A percentile compares a stretch with the other conserved stretches of the same genome.
Evolutionary conservation across 768 basidiomycete species (phyloP).

Genomic region (Pleurotus platypus): DNA sequence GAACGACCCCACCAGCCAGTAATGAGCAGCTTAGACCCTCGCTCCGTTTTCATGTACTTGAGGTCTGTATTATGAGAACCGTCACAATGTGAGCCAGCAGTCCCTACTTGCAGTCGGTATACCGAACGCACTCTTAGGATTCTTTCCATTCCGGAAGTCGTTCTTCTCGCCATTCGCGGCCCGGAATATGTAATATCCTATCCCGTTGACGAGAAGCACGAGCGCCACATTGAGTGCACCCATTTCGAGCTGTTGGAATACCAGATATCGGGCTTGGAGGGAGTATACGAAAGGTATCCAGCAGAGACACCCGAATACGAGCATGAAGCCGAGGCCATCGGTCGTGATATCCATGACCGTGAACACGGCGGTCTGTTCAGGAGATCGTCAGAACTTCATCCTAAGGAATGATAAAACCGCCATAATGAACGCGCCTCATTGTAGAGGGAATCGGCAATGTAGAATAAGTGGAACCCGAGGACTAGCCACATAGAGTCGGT

Average conservation of each 20-base stretch:
- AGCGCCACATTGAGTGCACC: slow-evolving; percentile 50
- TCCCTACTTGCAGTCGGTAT: neutral
- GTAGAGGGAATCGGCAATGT: slow-evolving; percentile 81
- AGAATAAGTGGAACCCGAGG: slow-evolving; percentile 80
- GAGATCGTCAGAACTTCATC: neutral
- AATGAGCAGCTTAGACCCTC: slow-evolving; percentile 85
- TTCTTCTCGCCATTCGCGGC: slow-evolving; percentile 89
- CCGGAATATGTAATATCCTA: slow-evolving; percentile 91
- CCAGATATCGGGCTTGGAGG: slow-evolving; percentile 91
- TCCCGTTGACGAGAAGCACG: slow-evolving; percentile 59
- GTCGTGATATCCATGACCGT: slow-evolving; percentile 97
- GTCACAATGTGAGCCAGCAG: neutral
- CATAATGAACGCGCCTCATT: slow-evolving; percentile 62
- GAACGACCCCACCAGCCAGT: slow-evolving; percentile 97
- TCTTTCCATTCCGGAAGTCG: slow-evolving; percentile 86
- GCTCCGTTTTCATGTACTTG: slow-evolving; percentile 71
- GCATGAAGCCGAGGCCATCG: slow-evolving; percentile 98
- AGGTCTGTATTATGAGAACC: slow-evolving; percentile 49
- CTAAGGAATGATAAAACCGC: neutral
- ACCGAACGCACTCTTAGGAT: slow-evolving; percentile 75
- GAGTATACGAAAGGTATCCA: slow-evolving; percentile 97
- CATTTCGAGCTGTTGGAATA: slow-evolving; percentile 78
- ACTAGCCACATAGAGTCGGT: slow-evolving; percentile 93
- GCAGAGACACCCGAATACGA: slow-evolving; percentile 82
- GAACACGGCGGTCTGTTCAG: slow-evolving; percentile 69